These are phyloP conservation scores for Pontederia crassipes DNA, from an alignment of 176 grass and related monocot genomes.

Conservation along the genomic window DNA sequence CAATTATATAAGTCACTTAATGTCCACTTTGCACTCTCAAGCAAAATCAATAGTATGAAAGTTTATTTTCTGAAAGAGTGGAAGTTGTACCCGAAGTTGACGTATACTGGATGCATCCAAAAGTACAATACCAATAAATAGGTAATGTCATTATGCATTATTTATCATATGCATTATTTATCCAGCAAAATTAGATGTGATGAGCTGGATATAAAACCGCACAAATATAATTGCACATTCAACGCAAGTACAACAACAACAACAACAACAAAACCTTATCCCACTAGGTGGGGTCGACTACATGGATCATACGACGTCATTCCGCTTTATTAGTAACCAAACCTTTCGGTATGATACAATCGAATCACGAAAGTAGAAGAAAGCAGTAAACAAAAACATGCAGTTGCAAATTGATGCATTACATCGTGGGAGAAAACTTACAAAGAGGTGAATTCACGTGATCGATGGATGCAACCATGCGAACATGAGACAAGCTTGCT, in stretches of 20 bases:
- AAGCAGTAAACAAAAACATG: not conserved
- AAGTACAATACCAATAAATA: no score
- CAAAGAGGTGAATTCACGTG: constrained; percentile 86
- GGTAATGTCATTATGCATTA: not conserved
- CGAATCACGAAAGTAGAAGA: not conserved
- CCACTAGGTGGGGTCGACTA: no score
- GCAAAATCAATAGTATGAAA: no score
- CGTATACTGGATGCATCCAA: no score
- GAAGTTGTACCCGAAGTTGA: no score
- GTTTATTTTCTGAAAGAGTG: no score
- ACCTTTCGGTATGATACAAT: not conserved
- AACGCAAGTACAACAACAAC: not conserved
- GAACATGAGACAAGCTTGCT: constrained; percentile 59
- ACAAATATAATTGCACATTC: not conserved
- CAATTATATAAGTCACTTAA: no score
- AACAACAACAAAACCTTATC: no score
- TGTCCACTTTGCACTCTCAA: no score
- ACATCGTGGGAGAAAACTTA: constrained; percentile 33
- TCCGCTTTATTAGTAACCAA: no score
- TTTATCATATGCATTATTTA: not conserved
- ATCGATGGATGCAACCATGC: constrained; percentile 66
- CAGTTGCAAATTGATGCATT: not conserved
- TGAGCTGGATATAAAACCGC: not conserved
- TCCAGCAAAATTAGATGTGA: not conserved
- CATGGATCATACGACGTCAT: no score